Evolutionary conservation across 2,329 filamentous ascomycete species (phyloP), one percentile per base, ranked within the genome.

Genomic region (Xylaria digitata): DNA sequence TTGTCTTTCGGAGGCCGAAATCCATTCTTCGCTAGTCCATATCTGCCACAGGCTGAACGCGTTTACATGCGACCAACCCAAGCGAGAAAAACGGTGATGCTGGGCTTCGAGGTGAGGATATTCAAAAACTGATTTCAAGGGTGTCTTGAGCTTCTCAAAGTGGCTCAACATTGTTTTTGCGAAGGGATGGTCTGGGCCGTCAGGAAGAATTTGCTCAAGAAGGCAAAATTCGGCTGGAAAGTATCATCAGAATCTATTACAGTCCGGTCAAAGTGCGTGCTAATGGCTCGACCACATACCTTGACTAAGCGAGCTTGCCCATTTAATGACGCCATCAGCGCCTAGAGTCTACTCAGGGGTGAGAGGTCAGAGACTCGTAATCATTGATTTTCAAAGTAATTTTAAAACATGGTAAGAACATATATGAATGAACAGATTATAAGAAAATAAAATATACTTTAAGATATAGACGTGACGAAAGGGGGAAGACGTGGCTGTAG

Each of bases 121-220:
- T 26, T 85, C 84, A 61, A 88, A 81, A 30, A 96, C 88, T 1
- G 91, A 92, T 72, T 90, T 88, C n/a, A 95, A 84, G 0, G 92
- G 90, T 4, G 92, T 94, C 61, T 90, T 89, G 32, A 96, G 82
- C 76, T 96, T 96, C 46, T 90, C 82, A 74, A 96, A 97, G 78
- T 97, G 92, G 42, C 84, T 84, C 65, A 96, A 82, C 94, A 97
- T 97, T 2, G 92, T 96, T 68, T 85, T 84, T 8, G 93, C 93
- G 80, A 97, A 97, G 0, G 94, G 94, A 77, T 97, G 92, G 8
- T 88, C 82, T 13, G 86, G 81, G 0, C 93, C 92, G 68, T 92
- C 90, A 0, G 94, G 94, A 3, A 97, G 85, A 69, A 93, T 89
- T 74, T 97, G 94, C 77, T 97, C 95, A 15, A 97, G 81, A 6